Evolutionary conservation across 768 basidiomycete species (phyloP).

Genomic region (Calocera cornea): DNA sequence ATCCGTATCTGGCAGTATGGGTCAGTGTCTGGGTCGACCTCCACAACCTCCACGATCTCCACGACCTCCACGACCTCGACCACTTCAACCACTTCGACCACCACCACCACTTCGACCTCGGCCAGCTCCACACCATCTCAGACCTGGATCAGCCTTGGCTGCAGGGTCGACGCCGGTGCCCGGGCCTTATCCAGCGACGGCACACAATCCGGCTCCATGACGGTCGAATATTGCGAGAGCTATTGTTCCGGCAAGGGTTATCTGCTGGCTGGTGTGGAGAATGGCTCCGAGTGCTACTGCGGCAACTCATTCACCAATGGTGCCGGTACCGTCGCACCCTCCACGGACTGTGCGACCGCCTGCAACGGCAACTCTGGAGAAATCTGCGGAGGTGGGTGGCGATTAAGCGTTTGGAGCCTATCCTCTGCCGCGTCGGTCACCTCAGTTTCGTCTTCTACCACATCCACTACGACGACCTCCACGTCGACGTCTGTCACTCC

Average conservation of each 20-base stretch:
- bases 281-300: constrained; percentile 7
- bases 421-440: constrained; percentile 6
- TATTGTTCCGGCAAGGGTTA: constrained; percentile 7
- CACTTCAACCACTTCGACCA: constrained; percentile 3
- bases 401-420: background rate
- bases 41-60: background rate
- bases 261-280: constrained; percentile 6
- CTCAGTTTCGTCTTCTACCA: constrained; percentile 9
- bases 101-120: background rate
- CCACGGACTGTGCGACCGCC: background rate
- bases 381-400: constrained; percentile 1
- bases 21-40: constrained; percentile 5
- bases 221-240: constrained; percentile 12
- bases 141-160: background rate
- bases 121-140: background rate
- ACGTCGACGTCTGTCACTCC: background rate
- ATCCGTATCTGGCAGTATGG: constrained; percentile 10
- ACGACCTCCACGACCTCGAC: constrained; percentile 3
- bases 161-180: background rate
- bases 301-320: constrained; percentile 3
- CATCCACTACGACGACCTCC: too few species aligned
- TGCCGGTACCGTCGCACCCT: background rate
- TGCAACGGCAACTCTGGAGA: constrained; percentile 7
- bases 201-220: background rate
- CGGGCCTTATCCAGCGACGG: background rate